Conservation (phyloP, 495 filamentous ascomycete genomes). For the Xeromyces bisporus region DNA sequence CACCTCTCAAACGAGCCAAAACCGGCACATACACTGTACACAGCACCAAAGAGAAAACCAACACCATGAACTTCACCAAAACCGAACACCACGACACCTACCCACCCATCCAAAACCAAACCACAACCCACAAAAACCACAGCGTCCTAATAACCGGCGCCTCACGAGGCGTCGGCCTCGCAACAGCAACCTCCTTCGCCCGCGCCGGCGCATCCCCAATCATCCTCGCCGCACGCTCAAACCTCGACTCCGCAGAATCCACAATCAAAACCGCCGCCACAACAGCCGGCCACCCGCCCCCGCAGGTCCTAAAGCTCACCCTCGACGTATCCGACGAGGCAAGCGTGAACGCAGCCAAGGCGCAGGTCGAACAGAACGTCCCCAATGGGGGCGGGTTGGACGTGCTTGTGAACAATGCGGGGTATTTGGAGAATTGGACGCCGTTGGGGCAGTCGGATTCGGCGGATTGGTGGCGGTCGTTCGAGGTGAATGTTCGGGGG, state of each 20-base stretch:
- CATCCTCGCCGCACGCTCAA: conserved; percentile 25
- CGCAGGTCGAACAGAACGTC: conserved; percentile 11
- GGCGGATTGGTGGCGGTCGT: conserved; percentile 26
- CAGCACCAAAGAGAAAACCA: too few relatives aligned
- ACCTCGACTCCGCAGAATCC: conserved; percentile 11
- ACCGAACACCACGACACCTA: conserved; percentile 22
- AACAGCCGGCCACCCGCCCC: conserved; percentile 15
- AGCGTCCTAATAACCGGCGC: conserved; percentile 30
- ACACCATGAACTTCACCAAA: too few relatives aligned
- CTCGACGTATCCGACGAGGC: conserved; percentile 21
- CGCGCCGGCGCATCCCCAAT: conserved; percentile 24
- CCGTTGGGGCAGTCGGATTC: conserved; percentile 25
- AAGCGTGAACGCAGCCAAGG: conserved; percentile 15
- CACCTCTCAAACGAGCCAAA: too few relatives aligned
- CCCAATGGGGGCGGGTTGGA: conserved; percentile 27
- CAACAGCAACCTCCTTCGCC: conserved; percentile 23
- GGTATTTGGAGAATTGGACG: conserved; percentile 14
- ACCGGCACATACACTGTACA: too few relatives aligned
- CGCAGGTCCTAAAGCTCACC: conserved; percentile 21
- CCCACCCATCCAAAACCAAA: conserved; percentile 14
- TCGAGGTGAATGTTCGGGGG: conserved; percentile 28
- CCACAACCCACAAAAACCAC: conserved; percentile 14
- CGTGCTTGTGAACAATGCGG: conserved; percentile 36
- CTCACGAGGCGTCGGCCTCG: conserved; percentile 25
- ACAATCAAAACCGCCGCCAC: conserved; percentile 20